phyloP scores from a whole-genome alignment of 2,329 filamentous ascomycete species.

The Diplodia mutila region DNA sequence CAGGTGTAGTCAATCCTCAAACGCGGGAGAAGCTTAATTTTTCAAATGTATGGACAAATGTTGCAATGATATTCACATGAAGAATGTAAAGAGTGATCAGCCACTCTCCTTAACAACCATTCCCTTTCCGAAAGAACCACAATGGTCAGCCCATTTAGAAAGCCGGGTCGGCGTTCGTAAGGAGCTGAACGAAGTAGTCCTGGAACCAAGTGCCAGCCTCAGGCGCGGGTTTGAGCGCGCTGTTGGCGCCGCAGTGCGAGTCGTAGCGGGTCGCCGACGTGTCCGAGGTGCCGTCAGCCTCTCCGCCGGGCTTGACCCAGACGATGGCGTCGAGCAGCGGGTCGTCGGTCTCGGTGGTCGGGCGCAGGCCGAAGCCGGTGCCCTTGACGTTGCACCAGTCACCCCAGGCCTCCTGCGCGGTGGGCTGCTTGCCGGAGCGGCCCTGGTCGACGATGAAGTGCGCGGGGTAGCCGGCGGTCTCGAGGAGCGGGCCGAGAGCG shows the following conservation, averaged over 20 bases:
- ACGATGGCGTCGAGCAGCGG: slow-evolving; percentile 67
- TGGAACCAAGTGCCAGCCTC: slow-evolving; percentile 72
- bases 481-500: slow-evolving; percentile 55
- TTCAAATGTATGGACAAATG: background rate
- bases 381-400: slow-evolving; percentile 70
- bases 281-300: slow-evolving; percentile 53
- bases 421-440: slow-evolving; percentile 66
- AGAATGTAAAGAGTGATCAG: background rate
- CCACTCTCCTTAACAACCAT: background rate
- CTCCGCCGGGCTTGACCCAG: slow-evolving; percentile 70
- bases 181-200: slow-evolving; percentile 45
- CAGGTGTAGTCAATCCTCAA: background rate
- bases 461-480: slow-evolving; percentile 53
- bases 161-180: slow-evolving; percentile 41
- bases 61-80: slow-evolving; percentile 8
- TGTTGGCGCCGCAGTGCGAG: slow-evolving; percentile 56
- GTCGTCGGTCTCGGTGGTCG: slow-evolving; percentile 64
- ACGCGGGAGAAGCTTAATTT: background rate
- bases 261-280: slow-evolving; percentile 56
- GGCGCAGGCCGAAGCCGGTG: slow-evolving; percentile 67
- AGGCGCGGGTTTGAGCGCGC: slow-evolving; percentile 66
- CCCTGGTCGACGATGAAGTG: slow-evolving; percentile 60
- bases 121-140: background rate
- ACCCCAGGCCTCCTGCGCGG: slow-evolving; percentile 60
- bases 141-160: background rate